Evolutionary conservation across 139 green algal genomes (phyloP), one percentile per base, ranked within the genome.

Genomic region (Yamagishiella unicocca): DNA sequence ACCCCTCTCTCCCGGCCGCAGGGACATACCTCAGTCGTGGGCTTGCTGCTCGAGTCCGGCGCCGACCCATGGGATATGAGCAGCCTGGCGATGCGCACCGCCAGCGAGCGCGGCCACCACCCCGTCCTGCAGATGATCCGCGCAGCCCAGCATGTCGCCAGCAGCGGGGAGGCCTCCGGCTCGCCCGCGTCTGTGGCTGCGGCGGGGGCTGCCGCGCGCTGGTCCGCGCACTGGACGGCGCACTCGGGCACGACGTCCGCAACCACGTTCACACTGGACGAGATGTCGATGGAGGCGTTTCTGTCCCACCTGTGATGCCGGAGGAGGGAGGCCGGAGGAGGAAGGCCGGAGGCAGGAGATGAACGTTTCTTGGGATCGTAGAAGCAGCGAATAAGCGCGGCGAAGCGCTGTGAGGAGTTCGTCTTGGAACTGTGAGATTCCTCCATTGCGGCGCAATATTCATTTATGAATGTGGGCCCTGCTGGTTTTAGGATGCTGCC

Each of bases 1-100:
- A n/a, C n/a, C 24, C 61, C 29, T 8, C 61, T 38, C 7, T 70
- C 27, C 21, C 61, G 29, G 6, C 4, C 4, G 21, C 29, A 67
- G 74, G 74, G 74, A 35, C 74, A 82, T 46, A 38, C 35, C 22
- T 31, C 12, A 7, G 74, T 67, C 29, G 74, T 82, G 6, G 35
- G 31, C 2, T 7, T 82, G 74, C 46, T 82, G 31, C 74, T 82
- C 17, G 74, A 67, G 46, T 67, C 45, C 12, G 74, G 74, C 31
- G 74, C 74, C 74, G 46, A 67, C 74, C 74, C 74, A 38, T 46
- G 46, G 46, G 74, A 82, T 46, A 31, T 82, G 0, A 62, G 29
- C 10, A 31, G n/a, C 31, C 46, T 82, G 46, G 74, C 74, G 40
- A 45, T 82, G 2, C 8, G 31, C 46, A 82, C 74, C 29, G 74